Evolutionary conservation across 1,139 yeast genomes (phyloP), one percentile per base, ranked within the genome.

Genomic region (Zygoascus sp.): DNA sequence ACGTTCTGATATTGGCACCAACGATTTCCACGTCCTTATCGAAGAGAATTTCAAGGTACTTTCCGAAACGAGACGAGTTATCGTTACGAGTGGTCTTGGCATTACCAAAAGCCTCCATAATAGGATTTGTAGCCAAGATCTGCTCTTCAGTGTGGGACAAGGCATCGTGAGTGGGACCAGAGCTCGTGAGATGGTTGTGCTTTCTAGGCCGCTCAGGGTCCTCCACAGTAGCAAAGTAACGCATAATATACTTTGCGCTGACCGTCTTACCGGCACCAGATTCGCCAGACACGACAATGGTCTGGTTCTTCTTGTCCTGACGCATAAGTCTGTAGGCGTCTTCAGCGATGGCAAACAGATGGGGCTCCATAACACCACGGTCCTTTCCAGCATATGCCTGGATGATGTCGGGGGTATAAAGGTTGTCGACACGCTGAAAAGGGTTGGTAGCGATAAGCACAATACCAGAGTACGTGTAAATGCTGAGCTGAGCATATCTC

Each of bases 181-280:
- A 20, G 32, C 36, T 37, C n/a, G 40, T 19, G 9, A 28, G 15
- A 11, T 40, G 41, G 16, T 46, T 36, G 19, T 25, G 28, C 44
- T 57, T 54, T 36, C 63, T 56, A 1, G 66, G 67, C 56, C 73
- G 65, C 44, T 73, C 76, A 42, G 75, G 72, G 52, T 81, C 86
- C 62, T 90, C 97, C 16, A 92, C 97, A 8, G 96, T 82, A 3
- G 98, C 97, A 67, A 92, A 90, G 67, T 89, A 92, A 64, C 97
- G 80, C 98, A 92, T 92, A 56, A 92, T 92, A 66, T 87, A 92
- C 67, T 92, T 92, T 44, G 99, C 98, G 54, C 94, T 81, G 37
- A 92, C 97, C 2, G 98, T 94, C 63, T 92, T 94, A 67, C 98
- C 98, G 20, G 98, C 98, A 66, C 98, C 98, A 5, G 96, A 87